A percentile compares a stretch with the other conserved stretches of the same genome.
phyloP scores from a whole-genome alignment of 2,329 filamentous ascomycete species.

The Stachybotrys elegans region DNA sequence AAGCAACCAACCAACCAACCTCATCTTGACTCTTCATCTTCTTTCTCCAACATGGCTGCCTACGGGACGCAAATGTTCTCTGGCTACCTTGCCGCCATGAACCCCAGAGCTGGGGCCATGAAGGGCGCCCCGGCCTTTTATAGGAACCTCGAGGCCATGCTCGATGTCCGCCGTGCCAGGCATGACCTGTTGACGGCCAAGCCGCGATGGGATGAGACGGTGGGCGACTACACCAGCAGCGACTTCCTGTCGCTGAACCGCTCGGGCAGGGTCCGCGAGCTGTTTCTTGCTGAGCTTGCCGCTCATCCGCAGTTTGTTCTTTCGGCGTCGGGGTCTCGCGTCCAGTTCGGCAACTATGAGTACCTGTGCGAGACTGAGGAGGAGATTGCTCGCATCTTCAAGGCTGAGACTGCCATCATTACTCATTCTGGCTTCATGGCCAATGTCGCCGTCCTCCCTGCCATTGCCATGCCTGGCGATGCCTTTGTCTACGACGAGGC shows the following conservation, averaged over 20 bases:
- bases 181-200: constrained; percentile 18
- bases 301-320: constrained; percentile 24
- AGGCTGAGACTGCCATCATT: constrained; percentile 49
- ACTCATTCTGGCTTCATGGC: constrained; percentile 55
- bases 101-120: too few relatives aligned
- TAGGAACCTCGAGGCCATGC: constrained; percentile 19
- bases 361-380: constrained; percentile 46
- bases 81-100: too few relatives aligned
- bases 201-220: neutral
- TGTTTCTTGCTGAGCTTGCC: constrained; percentile 37
- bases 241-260: constrained; percentile 59
- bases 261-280: constrained; percentile 35
- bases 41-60: too few relatives aligned
- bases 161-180: constrained; percentile 15
- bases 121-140: constrained; percentile 1
- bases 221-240: constrained; percentile 56
- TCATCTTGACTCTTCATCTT: too few relatives aligned
- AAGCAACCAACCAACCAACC: too few relatives aligned
- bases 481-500: constrained; percentile 57
- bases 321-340: constrained; percentile 53
- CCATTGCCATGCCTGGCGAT: constrained; percentile 44
- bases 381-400: constrained; percentile 59
- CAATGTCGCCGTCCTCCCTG: constrained; percentile 43
- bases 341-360: constrained; percentile 59
- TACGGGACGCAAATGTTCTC: too few relatives aligned